Base-by-base conservation (phyloP, 768 basidiomycete species). In the Amanita molliuscula region DNA sequence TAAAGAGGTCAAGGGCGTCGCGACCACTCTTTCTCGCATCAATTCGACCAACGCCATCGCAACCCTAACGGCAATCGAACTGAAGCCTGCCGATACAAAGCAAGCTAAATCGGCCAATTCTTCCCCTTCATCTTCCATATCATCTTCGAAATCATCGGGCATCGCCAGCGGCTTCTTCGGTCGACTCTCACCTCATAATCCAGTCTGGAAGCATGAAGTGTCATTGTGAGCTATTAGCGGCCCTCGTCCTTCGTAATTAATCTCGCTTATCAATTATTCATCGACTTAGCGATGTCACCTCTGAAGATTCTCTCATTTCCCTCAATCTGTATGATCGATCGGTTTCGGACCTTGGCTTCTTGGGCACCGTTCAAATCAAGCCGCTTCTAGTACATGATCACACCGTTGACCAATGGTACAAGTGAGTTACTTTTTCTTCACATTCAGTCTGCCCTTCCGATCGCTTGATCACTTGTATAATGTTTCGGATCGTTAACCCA, bases 171-270 rank as follows among this genome's bases (percentile, higher is more conserved):
- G 71, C 44, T 74, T 86, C 47, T 84, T 88, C 58, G 76, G 78
- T 53, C 74, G 81, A 45, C 65, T 79, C 33, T 82, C 81, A 16
- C 76, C 88, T 50, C 77, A 89, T 61, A 97, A 92, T 70, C 95
- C 96, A 9, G 84, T 94, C 18, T 99, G 96, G 96, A 99, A 99
- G 69, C 95, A 98, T 64, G 88, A 98, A 65, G 96, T 98, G 29
- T 84, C 89, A 38, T 99, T 99, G 95, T 97, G 67, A 67, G 94
- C 77, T 6, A n/a, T 36, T 53, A 31, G n/a, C 37, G 48, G 45
- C 21, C 48, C 46, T 20, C 26, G 47, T 54, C 43, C 48, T 33
- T 20, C 18, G 10, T 20, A 29, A 44, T 44, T 44, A 34, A 10
- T 28, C 13, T 13, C 13, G 16, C 44, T 44, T 20, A 46, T 16